Evolutionary conservation across 1,139 yeast genomes (phyloP).

Genomic region (Meyerozyma guilliermondii): DNA sequence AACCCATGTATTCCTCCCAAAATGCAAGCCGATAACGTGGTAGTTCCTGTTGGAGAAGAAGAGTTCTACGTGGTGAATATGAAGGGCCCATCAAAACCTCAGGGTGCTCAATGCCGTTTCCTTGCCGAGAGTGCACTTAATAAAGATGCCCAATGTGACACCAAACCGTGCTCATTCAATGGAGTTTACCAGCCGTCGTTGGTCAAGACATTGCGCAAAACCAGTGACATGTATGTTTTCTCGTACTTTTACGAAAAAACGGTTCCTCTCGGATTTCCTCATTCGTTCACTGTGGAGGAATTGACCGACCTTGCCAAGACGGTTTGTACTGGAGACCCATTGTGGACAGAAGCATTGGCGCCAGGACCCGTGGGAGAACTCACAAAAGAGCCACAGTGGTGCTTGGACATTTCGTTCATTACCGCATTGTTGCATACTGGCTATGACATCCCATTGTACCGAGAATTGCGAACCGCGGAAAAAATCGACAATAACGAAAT

Average conservation of each 20-base stretch:
- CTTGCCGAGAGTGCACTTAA: conserved; percentile 78
- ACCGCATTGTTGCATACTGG: conserved; percentile 88
- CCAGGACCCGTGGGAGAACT: conserved; percentile 65
- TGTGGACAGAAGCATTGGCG: conserved; percentile 61
- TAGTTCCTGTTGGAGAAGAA: conserved; percentile 47
- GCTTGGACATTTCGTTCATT: conserved; percentile 87
- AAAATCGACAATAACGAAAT: conserved; percentile 83
- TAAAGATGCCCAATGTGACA: conserved; percentile 71
- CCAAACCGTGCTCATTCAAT: conserved; percentile 88
- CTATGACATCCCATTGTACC: conserved; percentile 83
- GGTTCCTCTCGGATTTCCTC: conserved; percentile 90
- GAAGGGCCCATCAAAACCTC: conserved; percentile 55
- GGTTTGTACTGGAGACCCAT: conserved; percentile 77
- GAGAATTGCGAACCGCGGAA: conserved; percentile 90
- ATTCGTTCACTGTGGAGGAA: conserved; percentile 79
- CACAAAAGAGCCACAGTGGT: conserved; percentile 83
- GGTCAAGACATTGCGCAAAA: conserved; percentile 61
- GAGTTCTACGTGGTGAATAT: conserved; percentile 61
- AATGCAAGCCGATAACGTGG: conserved; percentile 45
- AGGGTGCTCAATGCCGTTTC: conserved; percentile 73
- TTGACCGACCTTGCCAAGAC: conserved; percentile 72
- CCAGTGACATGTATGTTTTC: conserved; percentile 78
- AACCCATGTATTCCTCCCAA: conserved; percentile 92
- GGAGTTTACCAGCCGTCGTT: conserved; percentile 96
- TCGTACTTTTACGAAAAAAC: conserved; percentile 95